phyloP scores from a whole-genome alignment of 805 yeast species.

The Wickerhamomyces rabaulensis region DNA sequence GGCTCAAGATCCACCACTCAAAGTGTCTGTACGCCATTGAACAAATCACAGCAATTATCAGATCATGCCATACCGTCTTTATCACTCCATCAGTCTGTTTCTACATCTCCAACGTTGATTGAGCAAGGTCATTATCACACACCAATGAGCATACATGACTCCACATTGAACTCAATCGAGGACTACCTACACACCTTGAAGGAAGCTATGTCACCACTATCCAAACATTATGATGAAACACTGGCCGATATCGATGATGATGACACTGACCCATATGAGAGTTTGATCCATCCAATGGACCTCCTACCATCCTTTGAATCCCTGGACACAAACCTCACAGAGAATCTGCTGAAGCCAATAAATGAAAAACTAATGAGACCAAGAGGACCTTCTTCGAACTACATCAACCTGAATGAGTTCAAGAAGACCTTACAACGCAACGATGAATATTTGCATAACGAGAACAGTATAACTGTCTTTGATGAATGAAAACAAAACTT shows the following conservation, averaged over 20 bases:
- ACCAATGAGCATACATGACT: conserved; percentile 2
- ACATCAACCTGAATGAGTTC: conserved; percentile 12
- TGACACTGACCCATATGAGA: conserved; percentile 18
- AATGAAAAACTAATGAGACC: conserved; percentile 1
- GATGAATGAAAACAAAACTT: not conserved
- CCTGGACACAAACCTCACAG: not conserved
- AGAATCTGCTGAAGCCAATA: not conserved
- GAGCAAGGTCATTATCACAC: not conserved
- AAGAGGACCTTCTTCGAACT: conserved; percentile 14
- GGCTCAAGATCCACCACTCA: not conserved
- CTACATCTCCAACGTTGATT: conserved; percentile 2
- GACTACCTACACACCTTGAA: not conserved
- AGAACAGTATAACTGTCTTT: not conserved
- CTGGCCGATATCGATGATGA: not conserved
- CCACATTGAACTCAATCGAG: conserved; percentile 2
- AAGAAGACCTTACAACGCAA: conserved; percentile 1
- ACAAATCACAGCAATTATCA: not conserved
- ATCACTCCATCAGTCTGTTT: conserved; percentile 1
- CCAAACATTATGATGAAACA: not conserved
- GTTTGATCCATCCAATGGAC: conserved; percentile 21
- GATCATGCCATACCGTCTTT: conserved; percentile 1
- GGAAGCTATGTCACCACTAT: not conserved
- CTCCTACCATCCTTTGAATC: conserved; percentile 10
- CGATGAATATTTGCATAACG: not conserved
- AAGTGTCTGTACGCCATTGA: not conserved